Conservation (phyloP, 108 stramenopile genomes). For the Stephanodiscus minutulus region DNA sequence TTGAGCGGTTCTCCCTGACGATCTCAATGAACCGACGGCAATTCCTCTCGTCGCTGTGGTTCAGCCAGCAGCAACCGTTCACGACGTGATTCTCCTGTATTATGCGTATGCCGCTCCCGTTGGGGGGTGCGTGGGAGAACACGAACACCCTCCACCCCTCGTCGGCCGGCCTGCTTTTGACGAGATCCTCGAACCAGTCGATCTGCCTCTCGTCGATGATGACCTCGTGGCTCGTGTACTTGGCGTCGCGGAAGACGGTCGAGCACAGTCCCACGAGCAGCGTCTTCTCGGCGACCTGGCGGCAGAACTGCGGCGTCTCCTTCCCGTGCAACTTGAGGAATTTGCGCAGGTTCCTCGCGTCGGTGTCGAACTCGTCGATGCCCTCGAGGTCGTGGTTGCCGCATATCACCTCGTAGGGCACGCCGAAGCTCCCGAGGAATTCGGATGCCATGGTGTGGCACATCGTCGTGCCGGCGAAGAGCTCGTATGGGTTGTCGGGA, state of each 20-base stretch:
- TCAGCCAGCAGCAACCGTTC: conserved; percentile 89
- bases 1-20: conserved; percentile 73
- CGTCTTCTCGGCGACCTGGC: conserved; percentile 86
- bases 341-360: conserved; percentile 75
- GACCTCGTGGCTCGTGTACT: conserved; percentile 91
- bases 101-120: conserved; percentile 87
- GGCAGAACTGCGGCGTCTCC: conserved; percentile 79
- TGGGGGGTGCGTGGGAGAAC: conserved; percentile 94
- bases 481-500: conserved; percentile 35
- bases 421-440: conserved; percentile 53
- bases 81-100: conserved; percentile 87
- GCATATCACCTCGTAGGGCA: conserved; percentile 54
- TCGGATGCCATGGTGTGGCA: conserved; percentile 62
- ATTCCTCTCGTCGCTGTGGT: conserved; percentile 60
- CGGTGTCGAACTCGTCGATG: conserved; percentile 90
- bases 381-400: conserved; percentile 92
- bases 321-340: conserved; percentile 69
- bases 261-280: conserved; percentile 86
- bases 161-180: conserved; percentile 66
- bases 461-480: conserved; percentile 58
- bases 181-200: conserved; percentile 84
- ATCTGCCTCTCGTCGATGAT: conserved; percentile 86
- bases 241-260: conserved; percentile 86
- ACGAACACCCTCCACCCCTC: conserved; percentile 95
- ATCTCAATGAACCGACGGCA: conserved; percentile 77